Evolutionary conservation across 2,329 filamentous ascomycete species (phyloP), one percentile per base, ranked within the genome.

Genomic region (Neodidymelliopsis sp.): DNA sequence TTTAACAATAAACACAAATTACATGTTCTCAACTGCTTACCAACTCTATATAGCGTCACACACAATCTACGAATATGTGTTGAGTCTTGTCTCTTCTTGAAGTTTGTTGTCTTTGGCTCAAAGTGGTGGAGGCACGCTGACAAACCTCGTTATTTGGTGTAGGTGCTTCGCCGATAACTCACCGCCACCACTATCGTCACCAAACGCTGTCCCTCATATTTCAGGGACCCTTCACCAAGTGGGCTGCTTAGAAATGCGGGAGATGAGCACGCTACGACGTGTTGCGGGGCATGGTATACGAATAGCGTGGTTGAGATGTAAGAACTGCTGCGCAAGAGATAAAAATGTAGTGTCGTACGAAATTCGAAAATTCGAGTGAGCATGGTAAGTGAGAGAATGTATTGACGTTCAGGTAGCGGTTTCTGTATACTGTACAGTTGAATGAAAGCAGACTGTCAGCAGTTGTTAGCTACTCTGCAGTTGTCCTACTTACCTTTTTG

Each of bases 351-450:
- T 22, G 30, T 9, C 12, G 2, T 12, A 3, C 27, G 25, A 36
- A n/a, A n/a, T n/a, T n/a, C n/a, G 37, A 9, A 12, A 48, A 23
- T 22, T 38, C 43, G 38, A 37, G 38, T 42, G 30, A 41, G 37
- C 36, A 18, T 10, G n/a, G n/a, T n/a, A n/a, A n/a, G n/a, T n/a
- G n/a, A n/a, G n/a, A n/a, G n/a, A n/a, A n/a, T n/a, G n/a, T n/a
- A 10, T 11, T 16, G 12, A 31, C 2, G 15, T 5, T 4, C 4
- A 45, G 6, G 12, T 2, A 12, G 3, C 11, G 25, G 16, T 18
- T 24, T n/a, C n/a, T 34, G 13, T 19, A 13, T 9, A 24, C 9
- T 11, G n/a, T 4, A 30, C 9, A 1, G 2, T 4, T 31, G 8
- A 22, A 28, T n/a, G 9, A 4, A 13, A 12, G 20, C 30, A 13